These are phyloP conservation scores for Pseudogymnoascus sp. DNA, from an alignment of 2,329 filamentous ascomycete species.

Conservation along the genomic window DNA sequence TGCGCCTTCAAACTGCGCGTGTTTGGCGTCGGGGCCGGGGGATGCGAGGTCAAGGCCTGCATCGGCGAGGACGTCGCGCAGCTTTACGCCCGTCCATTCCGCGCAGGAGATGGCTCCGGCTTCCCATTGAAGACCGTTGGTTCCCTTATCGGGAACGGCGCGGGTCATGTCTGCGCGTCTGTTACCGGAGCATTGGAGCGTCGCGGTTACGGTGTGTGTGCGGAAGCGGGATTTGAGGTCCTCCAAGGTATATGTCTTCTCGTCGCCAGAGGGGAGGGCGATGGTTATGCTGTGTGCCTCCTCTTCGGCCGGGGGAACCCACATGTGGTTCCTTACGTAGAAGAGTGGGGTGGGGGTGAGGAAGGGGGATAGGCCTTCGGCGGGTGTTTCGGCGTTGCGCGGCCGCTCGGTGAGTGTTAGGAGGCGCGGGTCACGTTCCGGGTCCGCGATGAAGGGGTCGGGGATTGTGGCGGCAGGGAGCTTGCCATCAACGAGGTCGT, in stretches of 20 bases:
- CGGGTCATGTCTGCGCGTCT: constrained; percentile 50
- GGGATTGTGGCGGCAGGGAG: constrained; percentile 47
- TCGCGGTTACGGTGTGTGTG: constrained; percentile 43
- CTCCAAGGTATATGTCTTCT: constrained; percentile 42
- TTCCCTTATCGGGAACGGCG: constrained; percentile 32
- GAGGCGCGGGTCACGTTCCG: constrained; percentile 41
- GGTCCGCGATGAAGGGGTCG: constrained; percentile 51
- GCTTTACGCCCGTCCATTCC: constrained; percentile 47
- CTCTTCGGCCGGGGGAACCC: constrained; percentile 43
- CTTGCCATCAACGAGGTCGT: constrained; percentile 49
- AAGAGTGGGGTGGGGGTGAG: constrained; percentile 48
- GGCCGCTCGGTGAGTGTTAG: constrained; percentile 46
- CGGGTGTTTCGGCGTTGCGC: constrained; percentile 53
- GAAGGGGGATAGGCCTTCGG: constrained; percentile 40
- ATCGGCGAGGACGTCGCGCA: constrained; percentile 47
- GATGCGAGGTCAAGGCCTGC: constrained; percentile 38
- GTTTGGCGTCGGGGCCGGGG: constrained; percentile 14
- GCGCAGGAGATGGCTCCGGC: constrained; percentile 53
- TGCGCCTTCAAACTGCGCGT: constrained; percentile 15
- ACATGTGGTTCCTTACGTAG: constrained; percentile 56
- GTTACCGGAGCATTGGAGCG: constrained; percentile 54
- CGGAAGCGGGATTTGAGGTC: constrained; percentile 47
- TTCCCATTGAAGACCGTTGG: constrained; percentile 52
- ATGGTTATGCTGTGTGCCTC: constrained; percentile 41
- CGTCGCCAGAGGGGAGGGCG: constrained; percentile 47